Evolutionary conservation across 257 asterid genomes (phyloP), one percentile per base, ranked within the genome.

Genomic region (Solanum paucissectum): DNA sequence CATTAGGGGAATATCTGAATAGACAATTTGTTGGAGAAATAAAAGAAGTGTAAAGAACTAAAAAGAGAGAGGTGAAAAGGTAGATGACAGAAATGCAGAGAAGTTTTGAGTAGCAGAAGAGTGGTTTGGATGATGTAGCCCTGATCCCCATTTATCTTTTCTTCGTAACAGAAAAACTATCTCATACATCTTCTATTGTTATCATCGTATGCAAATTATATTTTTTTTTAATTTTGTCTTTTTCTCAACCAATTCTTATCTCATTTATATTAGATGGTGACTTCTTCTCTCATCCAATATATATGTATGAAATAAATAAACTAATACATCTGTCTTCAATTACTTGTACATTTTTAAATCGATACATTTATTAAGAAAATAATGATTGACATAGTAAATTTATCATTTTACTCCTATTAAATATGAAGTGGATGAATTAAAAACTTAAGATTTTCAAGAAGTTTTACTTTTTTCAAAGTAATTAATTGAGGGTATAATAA

Each of bases 31-130:
- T 88, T 88, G 94, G 88, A 88, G 98, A 92, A 92, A 75, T 75
- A 6, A 94, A 69, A 13, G 92, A 73, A 91, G 93, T 90, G 55
- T 89, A 87, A 73, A 90, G 76, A 91, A 95, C 95, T 49, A 94
- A 79, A 87, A 87, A 88, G 3, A 96, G 88, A 83, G 99, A 83
- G 83, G 92, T 87, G 92, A 91, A 86, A 71, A 97, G 96, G 90
- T 93, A 97, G 89, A 93, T 55, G 42, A 95, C 77, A 33, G 99
- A 97, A 88, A 95, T 89, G 87, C 96, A 95, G 90, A 95, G 90
- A 91, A 93, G 94, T 86, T 93, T 97, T 23, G 99, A 95, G 87
- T 93, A 92, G 90, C 91, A 94, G 88, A 95, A 90, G 68, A 92
- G 95, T 86, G 99, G 99, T 69, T 86, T 89, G 42, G 96, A 90